phyloP scores from a whole-genome alignment of 805 yeast genomes.

The Schwanniomyces occidentalis region DNA sequence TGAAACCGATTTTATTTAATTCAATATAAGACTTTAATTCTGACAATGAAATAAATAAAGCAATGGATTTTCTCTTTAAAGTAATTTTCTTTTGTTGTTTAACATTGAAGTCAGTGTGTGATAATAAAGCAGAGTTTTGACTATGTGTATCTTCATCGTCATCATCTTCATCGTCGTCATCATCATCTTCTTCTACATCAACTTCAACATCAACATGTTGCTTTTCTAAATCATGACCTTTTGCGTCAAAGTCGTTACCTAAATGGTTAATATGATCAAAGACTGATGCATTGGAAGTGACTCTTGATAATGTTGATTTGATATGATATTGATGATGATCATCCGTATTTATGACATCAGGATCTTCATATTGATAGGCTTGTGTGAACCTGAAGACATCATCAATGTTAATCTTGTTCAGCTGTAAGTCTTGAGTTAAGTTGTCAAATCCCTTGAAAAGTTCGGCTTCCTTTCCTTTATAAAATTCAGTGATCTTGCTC shows the following conservation, averaged over 20 bases:
- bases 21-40: slow-evolving; percentile 84
- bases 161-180: slow-evolving; percentile 26
- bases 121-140: slow-evolving; percentile 49
- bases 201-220: slow-evolving; percentile 37
- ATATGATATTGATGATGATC: slow-evolving; percentile 19
- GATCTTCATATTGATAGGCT: slow-evolving; percentile 20
- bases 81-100: slow-evolving; percentile 58
- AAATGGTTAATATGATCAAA: slow-evolving; percentile 28
- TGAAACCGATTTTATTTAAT: slow-evolving; percentile 83
- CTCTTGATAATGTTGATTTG: slow-evolving; percentile 12
- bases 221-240: slow-evolving; percentile 16
- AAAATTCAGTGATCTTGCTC: slow-evolving; percentile 53
- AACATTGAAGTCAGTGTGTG: slow-evolving; percentile 49
- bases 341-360: slow-evolving; percentile 9
- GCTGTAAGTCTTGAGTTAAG: slow-evolving; percentile 48
- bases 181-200: slow-evolving; percentile 24
- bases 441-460: slow-evolving; percentile 46
- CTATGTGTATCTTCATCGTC: slow-evolving; percentile 22
- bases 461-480: slow-evolving; percentile 45
- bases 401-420: slow-evolving; percentile 26
- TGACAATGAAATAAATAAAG: slow-evolving; percentile 70
- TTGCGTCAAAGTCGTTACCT: slow-evolving; percentile 12
- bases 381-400: slow-evolving; percentile 25
- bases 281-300: slow-evolving; percentile 20
- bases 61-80: slow-evolving; percentile 63